phyloP scores from a whole-genome alignment of 768 basidiomycete species.

The Boletus eberwhitei region DNA sequence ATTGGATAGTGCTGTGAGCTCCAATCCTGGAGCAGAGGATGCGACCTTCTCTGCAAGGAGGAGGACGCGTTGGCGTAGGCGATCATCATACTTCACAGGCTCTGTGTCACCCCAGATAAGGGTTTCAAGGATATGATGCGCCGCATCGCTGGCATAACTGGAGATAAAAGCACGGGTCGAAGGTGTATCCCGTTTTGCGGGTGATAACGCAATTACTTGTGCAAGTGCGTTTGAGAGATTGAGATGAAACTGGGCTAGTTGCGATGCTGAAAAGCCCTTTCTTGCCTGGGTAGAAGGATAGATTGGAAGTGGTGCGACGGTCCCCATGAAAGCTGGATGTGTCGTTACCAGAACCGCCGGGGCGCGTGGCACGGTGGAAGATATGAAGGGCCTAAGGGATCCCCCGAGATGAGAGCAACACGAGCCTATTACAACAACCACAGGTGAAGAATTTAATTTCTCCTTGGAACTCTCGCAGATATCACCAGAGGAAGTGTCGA shows the following conservation, averaged over 20 bases:
- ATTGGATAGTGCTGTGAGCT: constrained; percentile 57
- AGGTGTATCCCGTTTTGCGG: constrained; percentile 43
- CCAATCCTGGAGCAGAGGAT: constrained; percentile 38
- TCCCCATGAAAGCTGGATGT: constrained; percentile 20
- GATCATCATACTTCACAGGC: constrained; percentile 36
- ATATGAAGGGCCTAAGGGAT: background rate
- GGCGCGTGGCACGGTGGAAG: background rate
- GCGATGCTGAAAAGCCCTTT: constrained; percentile 49
- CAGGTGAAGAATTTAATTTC: background rate
- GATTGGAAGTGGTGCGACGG: constrained; percentile 40
- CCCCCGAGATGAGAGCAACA: background rate
- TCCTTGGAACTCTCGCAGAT: background rate
- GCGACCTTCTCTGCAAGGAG: constrained; percentile 56
- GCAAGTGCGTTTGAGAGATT: constrained; percentile 47
- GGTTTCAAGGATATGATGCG: constrained; percentile 47
- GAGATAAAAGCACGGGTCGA: constrained; percentile 49
- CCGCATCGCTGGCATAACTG: constrained; percentile 56
- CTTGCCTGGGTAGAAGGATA: constrained; percentile 54
- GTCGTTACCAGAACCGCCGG: background rate
- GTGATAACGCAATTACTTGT: constrained; percentile 46
- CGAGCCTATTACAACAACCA: background rate
- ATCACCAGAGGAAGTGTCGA: background rate
- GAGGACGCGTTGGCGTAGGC: constrained; percentile 48
- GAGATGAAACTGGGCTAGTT: constrained; percentile 45
- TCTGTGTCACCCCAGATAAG: constrained; percentile 53